Evolutionary conservation across 257 asterid species (phyloP).

Genomic region (Solanum ossicruentum): DNA sequence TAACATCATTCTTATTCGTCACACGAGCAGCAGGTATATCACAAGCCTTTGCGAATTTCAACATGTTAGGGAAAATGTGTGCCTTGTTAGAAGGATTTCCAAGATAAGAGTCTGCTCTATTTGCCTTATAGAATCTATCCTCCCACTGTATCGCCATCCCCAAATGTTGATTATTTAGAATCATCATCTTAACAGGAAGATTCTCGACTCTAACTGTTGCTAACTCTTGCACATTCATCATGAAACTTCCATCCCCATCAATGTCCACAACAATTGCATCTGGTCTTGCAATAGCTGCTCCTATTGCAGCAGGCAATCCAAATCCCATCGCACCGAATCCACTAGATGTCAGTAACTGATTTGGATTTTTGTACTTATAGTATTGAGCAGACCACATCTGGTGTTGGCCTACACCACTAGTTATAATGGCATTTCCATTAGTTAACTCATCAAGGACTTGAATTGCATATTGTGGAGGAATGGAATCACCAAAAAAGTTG

Average conservation of each 20-base stretch:
- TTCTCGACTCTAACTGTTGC: constrained; percentile 67
- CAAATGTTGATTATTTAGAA: constrained; percentile 64
- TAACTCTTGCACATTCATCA: constrained; percentile 75
- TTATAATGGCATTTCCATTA: constrained; percentile 53
- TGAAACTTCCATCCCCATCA: constrained; percentile 87
- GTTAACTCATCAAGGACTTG: constrained; percentile 68
- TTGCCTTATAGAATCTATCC: constrained; percentile 73
- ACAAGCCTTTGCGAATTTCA: constrained; percentile 65
- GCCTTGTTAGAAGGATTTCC: constrained; percentile 59
- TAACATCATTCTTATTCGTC: constrained; percentile 28
- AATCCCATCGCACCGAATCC: constrained; percentile 88
- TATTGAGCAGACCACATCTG: constrained; percentile 93
- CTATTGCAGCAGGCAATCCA: constrained; percentile 81
- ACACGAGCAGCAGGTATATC: constrained; percentile 65
- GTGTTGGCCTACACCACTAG: constrained; percentile 86
- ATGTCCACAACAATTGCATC: constrained; percentile 64
- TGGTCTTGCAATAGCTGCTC: constrained; percentile 75
- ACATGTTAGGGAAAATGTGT: constrained; percentile 56
- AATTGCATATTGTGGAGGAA: constrained; percentile 76
- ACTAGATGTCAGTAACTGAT: constrained; percentile 70
- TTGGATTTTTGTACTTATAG: constrained; percentile 59
- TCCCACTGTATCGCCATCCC: constrained; percentile 96
- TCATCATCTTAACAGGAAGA: constrained; percentile 68
- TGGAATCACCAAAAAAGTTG: constrained; percentile 50
- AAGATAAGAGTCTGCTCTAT: constrained; percentile 66